Evolutionary conservation across 2,329 filamentous ascomycete species (phyloP), one percentile per base, ranked within the genome.

Genomic region (Westerdykella aurantiaca): DNA sequence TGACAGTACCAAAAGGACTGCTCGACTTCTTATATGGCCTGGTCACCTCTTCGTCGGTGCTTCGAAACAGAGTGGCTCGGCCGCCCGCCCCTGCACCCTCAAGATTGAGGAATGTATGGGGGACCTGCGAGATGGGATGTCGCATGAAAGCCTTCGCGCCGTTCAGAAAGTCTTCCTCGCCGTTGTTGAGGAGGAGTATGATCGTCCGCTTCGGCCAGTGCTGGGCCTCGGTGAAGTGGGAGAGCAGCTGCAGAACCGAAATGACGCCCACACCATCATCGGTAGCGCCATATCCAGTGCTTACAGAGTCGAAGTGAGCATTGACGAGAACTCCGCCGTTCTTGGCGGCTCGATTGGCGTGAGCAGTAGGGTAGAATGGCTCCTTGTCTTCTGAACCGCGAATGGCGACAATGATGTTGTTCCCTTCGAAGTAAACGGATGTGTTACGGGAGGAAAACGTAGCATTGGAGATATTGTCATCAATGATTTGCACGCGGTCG

Each of bases 81-180:
- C 91, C 90, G 10, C 93, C 93, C 11, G 91, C 91, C 39, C 91
- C 93, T 34, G 91, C 91, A 11, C 93, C 93, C 68, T 98, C 93
- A 13, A 98, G 79, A 56, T 98, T 98, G 52, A 97, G 73, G 61
- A 98, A 97, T 0, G 88, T 88, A 60, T 90, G 86, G 9, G 88
- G 79, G 44, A 94, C 86, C 41, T 80, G 81, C 10, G 88, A 81
- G 50, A 95, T 75, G 0, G 89, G 86, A 63, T 90, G 88, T 53
- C 88, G 82, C 22, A 86, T 83, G 60, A 94, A 96, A 5, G 86
- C 89, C 47, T 81, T 80, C 6, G 91, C 89, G 1, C 93, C 93
- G 52, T 94, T 87, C 10, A 97, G 73, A 31, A 83, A 93, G 58
- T 97, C 91, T 64, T 98, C 93, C 62, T 98, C 93, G 31, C 86